Conservation (phyloP, 352 stramenopile species). For the Phytophthora meadii region DNA sequence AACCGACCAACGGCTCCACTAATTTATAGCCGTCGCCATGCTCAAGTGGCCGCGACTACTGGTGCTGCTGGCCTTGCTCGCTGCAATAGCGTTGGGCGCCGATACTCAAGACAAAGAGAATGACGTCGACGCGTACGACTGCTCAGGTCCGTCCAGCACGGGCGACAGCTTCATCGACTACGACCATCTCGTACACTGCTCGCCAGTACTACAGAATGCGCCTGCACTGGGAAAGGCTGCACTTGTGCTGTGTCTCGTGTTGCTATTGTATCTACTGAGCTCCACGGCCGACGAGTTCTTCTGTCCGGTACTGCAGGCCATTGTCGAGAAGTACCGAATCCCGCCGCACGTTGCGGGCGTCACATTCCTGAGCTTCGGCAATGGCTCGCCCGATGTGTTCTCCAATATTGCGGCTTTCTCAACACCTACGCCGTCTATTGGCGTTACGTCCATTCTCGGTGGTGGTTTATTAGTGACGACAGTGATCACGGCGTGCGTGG, state of each 20-base stretch:
- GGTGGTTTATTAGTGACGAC: conserved; percentile 78
- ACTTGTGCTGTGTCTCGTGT: conserved; percentile 57
- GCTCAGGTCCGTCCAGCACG: conserved; percentile 29
- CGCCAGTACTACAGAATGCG: conserved; percentile 49
- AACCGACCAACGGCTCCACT: conserved; percentile 5
- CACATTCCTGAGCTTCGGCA: conserved; percentile 85
- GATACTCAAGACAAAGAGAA: conserved; percentile 8
- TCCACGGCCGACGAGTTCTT: conserved; percentile 88
- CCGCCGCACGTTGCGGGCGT: conserved; percentile 76
- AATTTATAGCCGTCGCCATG: conserved; percentile 20
- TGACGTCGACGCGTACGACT: conserved; percentile 33
- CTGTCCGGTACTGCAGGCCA: conserved; percentile 72
- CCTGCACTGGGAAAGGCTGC: conserved; percentile 40
- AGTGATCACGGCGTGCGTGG: conserved; percentile 79
- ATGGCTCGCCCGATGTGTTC: conserved; percentile 82
- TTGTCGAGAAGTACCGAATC: conserved; percentile 82
- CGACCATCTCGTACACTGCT: conserved; percentile 68
- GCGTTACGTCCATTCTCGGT: conserved; percentile 72
- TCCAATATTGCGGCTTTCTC: conserved; percentile 83
- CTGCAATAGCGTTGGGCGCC: not conserved
- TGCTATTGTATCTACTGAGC: conserved; percentile 81
- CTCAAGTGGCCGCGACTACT: conserved; percentile 19
- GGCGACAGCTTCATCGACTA: conserved; percentile 72
- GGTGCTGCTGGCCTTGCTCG: conserved; percentile 16
- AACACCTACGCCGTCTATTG: conserved; percentile 68